These are phyloP conservation scores for Apiotrichum porosum DNA, from an alignment of 1,284 basidiomycete species.

Conservation along the genomic window DNA sequence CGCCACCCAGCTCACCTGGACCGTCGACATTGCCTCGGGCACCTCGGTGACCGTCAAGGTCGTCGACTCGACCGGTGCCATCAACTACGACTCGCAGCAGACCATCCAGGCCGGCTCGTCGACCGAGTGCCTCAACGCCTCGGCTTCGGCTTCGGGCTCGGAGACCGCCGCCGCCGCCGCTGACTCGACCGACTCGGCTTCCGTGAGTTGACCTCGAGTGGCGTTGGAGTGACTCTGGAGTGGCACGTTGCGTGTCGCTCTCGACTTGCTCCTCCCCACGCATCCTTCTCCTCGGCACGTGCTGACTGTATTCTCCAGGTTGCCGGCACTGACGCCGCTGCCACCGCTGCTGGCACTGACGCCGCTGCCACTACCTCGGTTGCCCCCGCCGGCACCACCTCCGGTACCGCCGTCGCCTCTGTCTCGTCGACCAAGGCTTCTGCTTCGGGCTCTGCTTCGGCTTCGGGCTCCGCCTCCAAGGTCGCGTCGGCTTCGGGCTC, in stretches of 20 bases:
- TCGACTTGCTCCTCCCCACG: too few species aligned
- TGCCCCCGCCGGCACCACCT: conserved; percentile 4
- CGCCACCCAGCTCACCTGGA: conserved; percentile 60
- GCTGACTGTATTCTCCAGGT: too few species aligned
- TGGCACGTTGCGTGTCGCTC: too few species aligned
- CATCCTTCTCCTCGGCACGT: too few species aligned
- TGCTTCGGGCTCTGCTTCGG: neutral
- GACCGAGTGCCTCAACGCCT: conserved; percentile 16
- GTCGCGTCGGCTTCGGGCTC: conserved; percentile 7
- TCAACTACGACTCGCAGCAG: conserved; percentile 14
- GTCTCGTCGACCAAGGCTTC: conserved; percentile 1
- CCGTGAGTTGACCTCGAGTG: too few species aligned
- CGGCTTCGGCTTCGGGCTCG: neutral
- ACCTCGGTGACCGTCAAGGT: conserved; percentile 45
- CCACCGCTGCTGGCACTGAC: conserved; percentile 1
- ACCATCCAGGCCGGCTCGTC: conserved; percentile 16
- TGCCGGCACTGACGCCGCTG: conserved; percentile 1
- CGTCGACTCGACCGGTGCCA: conserved; percentile 32
- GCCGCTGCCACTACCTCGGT: conserved; percentile 5
- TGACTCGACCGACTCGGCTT: conserved; percentile 3
- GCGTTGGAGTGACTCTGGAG: too few species aligned
- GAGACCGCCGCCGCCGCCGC: conserved; percentile 3
- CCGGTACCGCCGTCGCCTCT: neutral
- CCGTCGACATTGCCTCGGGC: conserved; percentile 55
- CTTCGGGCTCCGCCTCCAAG: conserved; percentile 8